Base-by-base conservation (phyloP, 495 filamentous ascomycete species). In the Aspergillus haitiensis region DNA sequence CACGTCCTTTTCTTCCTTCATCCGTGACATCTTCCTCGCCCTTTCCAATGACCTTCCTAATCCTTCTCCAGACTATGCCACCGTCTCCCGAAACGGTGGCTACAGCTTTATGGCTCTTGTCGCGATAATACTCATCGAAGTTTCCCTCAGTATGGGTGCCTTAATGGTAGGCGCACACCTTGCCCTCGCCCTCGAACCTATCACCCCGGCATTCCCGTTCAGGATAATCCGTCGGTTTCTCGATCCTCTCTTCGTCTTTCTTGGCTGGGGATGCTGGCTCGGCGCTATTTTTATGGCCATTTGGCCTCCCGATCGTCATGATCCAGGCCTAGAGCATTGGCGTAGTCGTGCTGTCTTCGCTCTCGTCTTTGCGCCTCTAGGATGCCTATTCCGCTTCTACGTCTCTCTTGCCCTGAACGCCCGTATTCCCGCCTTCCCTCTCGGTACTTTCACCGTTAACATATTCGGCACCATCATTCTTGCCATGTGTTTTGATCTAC, bases 1-100 rank as follows among this genome's bases (percentile, higher is more conserved):
- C 53, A 98, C 94, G 4, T 91, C 88, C 39, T 98, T 97, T 74
- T 96, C 92, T 0, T 86, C 89, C 11, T 96, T 97, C 68, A 87
- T 93, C 42, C 85, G 93, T 5, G 93, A 95, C 66, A 73, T 81
- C 49, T 97, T 96, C 71, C 79, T 96, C n/a, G 87, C 90, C 0
- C 70, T 97, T 11, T 86, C 90, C 7, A 96, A 97, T 67, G 82
- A 85, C 53, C 75, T 91, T 10, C 79, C 84, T 0, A 75, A 81
- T 65, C 82, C 82, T 4, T 70, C 71, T 21, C 44, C 66, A 3
- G 53, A 65, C 7, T 54, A 63, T 8, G 64, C n/a, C 44, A 15
- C 66, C 31, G 53, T 67, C 16, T 64, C 72, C 32, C 76, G 90
- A n/a, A 88, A 88, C 66, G 86, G 83, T 33, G 91, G 92, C 32